These are phyloP conservation scores for Globisporangium yorkense DNA, from an alignment of 352 stramenopile species.

Conservation along the genomic window DNA sequence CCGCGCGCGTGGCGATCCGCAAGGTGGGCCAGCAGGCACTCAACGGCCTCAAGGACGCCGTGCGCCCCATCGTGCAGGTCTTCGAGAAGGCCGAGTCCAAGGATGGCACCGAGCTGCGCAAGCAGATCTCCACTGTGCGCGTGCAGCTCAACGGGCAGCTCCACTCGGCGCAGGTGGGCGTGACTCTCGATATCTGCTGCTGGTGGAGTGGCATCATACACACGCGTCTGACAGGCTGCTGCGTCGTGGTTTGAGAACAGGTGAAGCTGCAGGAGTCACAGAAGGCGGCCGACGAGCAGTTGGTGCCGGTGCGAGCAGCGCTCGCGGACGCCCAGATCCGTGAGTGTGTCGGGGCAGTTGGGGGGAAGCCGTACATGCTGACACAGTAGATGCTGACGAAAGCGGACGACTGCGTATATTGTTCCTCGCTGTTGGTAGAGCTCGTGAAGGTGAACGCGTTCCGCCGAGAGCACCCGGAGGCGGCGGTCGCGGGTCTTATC, in stretches of 20 bases:
- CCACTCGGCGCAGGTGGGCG: slow-evolving; percentile 37
- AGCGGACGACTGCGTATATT: background rate
- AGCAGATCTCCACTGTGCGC: slow-evolving; percentile 39
- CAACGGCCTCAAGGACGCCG: slow-evolving; percentile 27
- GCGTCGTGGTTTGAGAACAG: slow-evolving; percentile 5
- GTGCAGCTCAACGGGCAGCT: slow-evolving; percentile 56
- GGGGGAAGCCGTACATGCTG: background rate
- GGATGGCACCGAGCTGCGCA: slow-evolving; percentile 65
- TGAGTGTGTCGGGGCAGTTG: slow-evolving; percentile 17
- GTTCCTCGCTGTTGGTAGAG: slow-evolving; percentile 25
- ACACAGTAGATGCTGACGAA: background rate
- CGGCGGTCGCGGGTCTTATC: slow-evolving; percentile 45
- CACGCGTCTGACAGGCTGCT: background rate
- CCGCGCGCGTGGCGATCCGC: slow-evolving; percentile 39
- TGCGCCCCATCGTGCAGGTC: slow-evolving; percentile 48
- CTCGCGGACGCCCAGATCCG: slow-evolving; percentile 39
- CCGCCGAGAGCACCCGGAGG: slow-evolving; percentile 62
- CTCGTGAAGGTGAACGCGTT: slow-evolving; percentile 72
- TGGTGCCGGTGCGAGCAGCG: slow-evolving; percentile 51
- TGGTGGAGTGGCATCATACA: background rate
- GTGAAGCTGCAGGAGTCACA: slow-evolving; percentile 41
- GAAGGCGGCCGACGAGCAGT: slow-evolving; percentile 50
- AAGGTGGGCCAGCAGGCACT: slow-evolving; percentile 32
- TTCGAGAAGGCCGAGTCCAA: slow-evolving; percentile 57
- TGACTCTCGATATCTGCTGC: background rate